Evolutionary conservation across 2,329 filamentous ascomycete genomes (phyloP).

Genomic region (Claviceps cyperi): DNA sequence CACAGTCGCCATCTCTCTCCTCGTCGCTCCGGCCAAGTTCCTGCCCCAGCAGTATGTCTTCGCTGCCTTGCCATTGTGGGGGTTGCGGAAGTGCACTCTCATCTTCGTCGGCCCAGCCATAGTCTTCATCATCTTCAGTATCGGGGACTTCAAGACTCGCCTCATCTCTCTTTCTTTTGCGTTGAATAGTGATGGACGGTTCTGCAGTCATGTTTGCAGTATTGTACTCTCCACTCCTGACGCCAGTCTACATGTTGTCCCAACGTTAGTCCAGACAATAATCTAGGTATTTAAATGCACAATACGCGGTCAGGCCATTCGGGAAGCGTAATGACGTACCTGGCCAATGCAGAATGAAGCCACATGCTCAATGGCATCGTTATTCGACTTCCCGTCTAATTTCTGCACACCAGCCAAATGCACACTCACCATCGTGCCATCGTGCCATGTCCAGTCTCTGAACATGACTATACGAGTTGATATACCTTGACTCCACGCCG

Average conservation of each 20-base stretch:
- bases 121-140: constrained; percentile 54
- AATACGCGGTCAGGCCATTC: not conserved
- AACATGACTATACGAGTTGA: constrained; percentile 64
- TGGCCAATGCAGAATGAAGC: constrained; percentile 34
- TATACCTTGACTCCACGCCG: constrained; percentile 68
- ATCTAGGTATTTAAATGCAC: not conserved
- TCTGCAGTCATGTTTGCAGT: constrained; percentile 17
- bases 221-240: constrained; percentile 28
- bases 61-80: constrained; percentile 54
- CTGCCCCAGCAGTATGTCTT: constrained; percentile 43
- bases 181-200: constrained; percentile 23
- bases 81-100: constrained; percentile 45
- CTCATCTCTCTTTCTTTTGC: constrained; percentile 50
- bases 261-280: not conserved
- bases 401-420: constrained; percentile 53
- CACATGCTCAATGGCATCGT: constrained; percentile 26
- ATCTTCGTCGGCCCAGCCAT: constrained; percentile 56
- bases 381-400: constrained; percentile 35
- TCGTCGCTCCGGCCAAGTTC: constrained; percentile 27
- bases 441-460: constrained; percentile 53
- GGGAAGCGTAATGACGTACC: constrained; percentile 19
- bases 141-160: constrained; percentile 45
- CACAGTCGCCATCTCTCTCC: constrained; percentile 9
- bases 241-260: constrained; percentile 23
- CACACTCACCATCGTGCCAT: constrained; percentile 30